These are phyloP conservation scores for Trichocladium uniseriatum DNA, from an alignment of 495 filamentous ascomycete genomes.

Conservation along the genomic window DNA sequence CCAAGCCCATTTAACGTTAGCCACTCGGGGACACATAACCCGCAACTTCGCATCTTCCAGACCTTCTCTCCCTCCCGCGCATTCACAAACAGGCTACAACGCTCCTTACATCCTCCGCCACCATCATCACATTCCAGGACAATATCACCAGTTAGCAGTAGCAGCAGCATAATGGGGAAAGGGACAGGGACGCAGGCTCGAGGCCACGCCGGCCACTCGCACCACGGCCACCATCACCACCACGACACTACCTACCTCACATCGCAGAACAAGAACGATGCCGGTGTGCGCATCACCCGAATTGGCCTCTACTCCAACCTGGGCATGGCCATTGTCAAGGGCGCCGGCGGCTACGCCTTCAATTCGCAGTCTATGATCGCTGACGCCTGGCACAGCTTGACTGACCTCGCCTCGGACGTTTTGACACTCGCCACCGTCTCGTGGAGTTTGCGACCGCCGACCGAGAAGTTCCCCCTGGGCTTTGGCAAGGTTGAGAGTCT, in stretches of 20 bases:
- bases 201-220: slow-evolving; percentile 39
- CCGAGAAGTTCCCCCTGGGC: slow-evolving; percentile 71
- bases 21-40: slow-evolving; percentile 32
- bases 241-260: slow-evolving; percentile 86
- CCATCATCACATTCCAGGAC: neutral
- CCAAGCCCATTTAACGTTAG: slow-evolving; percentile 10
- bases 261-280: slow-evolving; percentile 81
- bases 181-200: slow-evolving; percentile 25
- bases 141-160: neutral
- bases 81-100: slow-evolving; percentile 17
- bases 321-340: slow-evolving; percentile 87
- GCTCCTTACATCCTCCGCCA: slow-evolving; percentile 11
- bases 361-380: slow-evolving; percentile 90
- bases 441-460: slow-evolving; percentile 77
- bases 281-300: slow-evolving; percentile 88
- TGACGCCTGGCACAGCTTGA: slow-evolving; percentile 89
- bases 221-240: slow-evolving; percentile 47
- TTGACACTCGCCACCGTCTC: slow-evolving; percentile 88
- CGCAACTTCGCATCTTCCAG: slow-evolving; percentile 26
- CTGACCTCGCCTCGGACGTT: slow-evolving; percentile 89
- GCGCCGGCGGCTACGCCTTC: slow-evolving; percentile 83
- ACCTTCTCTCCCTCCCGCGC: slow-evolving; percentile 22
- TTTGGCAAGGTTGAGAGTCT: slow-evolving; percentile 97
- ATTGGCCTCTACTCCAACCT: slow-evolving; percentile 88
- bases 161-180: slow-evolving; percentile 25